Evolutionary conservation across 2,329 filamentous ascomycete species (phyloP).

Genomic region (Beauveria australis): DNA sequence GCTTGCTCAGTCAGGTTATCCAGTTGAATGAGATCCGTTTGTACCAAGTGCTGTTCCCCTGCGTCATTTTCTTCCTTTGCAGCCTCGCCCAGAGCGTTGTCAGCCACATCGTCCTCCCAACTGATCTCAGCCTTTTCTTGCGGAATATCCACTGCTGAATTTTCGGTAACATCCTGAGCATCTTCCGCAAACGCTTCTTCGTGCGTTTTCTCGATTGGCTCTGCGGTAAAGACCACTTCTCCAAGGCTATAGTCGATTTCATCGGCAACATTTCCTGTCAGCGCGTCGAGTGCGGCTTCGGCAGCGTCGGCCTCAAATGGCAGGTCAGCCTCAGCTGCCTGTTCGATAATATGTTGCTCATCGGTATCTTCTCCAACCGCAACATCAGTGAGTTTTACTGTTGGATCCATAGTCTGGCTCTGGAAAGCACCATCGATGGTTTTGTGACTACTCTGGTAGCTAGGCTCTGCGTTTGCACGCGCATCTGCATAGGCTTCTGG

Average conservation of each 20-base stretch:
- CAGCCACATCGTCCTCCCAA: slow-evolving; percentile 16
- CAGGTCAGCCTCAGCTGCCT: neutral
- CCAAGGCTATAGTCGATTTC: slow-evolving; percentile 27
- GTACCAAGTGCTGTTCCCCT: slow-evolving; percentile 5
- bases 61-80: neutral
- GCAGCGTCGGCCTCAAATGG: slow-evolving; percentile 9
- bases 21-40: slow-evolving; percentile 1
- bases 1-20: neutral
- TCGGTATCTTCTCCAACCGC: neutral
- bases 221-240: slow-evolving; percentile 10
- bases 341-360: neutral
- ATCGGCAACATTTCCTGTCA: slow-evolving; percentile 15
- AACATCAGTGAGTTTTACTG: neutral
- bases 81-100: neutral
- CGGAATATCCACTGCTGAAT: neutral
- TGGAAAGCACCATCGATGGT: neutral
- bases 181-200: neutral
- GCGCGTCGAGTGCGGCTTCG: neutral
- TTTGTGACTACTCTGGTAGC: neutral
- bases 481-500: slow-evolving; percentile 10
- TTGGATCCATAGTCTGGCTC: neutral
- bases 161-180: slow-evolving; percentile 1
- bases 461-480: slow-evolving; percentile 2
- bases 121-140: slow-evolving; percentile 16
- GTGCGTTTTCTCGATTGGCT: slow-evolving; percentile 19